These are phyloP conservation scores for Psilocybe subaeruginosa DNA, from an alignment of 768 basidiomycete species.

Conservation along the genomic window DNA sequence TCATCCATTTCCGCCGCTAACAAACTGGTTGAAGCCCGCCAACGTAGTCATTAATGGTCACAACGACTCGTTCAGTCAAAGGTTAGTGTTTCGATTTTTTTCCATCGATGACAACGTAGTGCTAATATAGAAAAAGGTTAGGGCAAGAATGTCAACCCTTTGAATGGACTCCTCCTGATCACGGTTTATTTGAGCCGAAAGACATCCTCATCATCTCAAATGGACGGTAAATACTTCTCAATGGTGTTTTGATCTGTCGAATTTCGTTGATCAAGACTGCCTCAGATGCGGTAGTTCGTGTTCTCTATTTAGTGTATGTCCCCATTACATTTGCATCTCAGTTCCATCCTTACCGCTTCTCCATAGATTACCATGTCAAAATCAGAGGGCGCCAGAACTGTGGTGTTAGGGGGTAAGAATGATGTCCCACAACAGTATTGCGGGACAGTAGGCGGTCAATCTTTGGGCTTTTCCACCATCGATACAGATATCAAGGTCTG, in stretches of 20 bases:
- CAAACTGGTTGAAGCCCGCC: constrained; percentile 53
- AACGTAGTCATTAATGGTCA: constrained; percentile 47
- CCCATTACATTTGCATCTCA: neutral
- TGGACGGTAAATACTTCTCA: constrained; percentile 40
- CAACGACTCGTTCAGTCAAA: constrained; percentile 53
- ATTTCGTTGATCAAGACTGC: neutral
- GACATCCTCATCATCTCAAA: constrained; percentile 60
- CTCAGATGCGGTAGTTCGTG: constrained; percentile 51
- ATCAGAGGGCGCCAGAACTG: constrained; percentile 55
- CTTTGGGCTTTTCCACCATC: constrained; percentile 57
- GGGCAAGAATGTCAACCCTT: constrained; percentile 51
- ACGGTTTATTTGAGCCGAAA: constrained; percentile 49
- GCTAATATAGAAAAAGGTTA: constrained; percentile 29
- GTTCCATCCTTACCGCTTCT: neutral
- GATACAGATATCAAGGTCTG: constrained; percentile 60
- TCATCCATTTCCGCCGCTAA: constrained; percentile 38
- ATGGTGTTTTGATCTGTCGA: neutral
- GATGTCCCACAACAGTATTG: constrained; percentile 56
- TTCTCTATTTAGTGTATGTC: constrained; percentile 46
- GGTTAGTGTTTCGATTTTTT: constrained; percentile 25
- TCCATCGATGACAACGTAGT: neutral
- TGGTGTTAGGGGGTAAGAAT: constrained; percentile 58
- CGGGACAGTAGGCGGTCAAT: constrained; percentile 67
- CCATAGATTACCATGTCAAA: constrained; percentile 61
- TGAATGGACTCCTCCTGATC: constrained; percentile 38